Evolutionary conservation across 2,329 filamentous ascomycete species (phyloP).

Genomic region (Ilyonectria robusta): DNA sequence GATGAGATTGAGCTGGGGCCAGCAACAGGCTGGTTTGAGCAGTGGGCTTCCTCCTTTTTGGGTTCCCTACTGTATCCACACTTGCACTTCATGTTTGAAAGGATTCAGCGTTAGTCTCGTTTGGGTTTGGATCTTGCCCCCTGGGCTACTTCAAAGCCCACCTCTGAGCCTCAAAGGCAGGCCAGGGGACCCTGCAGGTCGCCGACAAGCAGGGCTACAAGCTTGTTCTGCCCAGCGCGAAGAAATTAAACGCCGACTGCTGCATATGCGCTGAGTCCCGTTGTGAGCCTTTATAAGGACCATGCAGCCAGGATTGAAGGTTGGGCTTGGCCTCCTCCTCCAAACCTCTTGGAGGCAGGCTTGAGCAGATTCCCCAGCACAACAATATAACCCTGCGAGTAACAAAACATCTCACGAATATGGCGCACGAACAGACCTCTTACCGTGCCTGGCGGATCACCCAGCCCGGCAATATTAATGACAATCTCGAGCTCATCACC

Average conservation of each 20-base stretch:
- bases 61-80: too few species aligned
- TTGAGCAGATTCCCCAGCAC: background rate
- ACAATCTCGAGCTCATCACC: background rate
- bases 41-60: too few species aligned
- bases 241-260: background rate
- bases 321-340: background rate
- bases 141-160: background rate
- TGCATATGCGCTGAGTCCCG: background rate
- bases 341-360: background rate
- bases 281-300: background rate
- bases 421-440: background rate
- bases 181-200: background rate
- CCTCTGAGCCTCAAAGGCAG: background rate
- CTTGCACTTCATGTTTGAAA: too few species aligned
- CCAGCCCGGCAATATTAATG: background rate
- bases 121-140: background rate
- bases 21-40: too few species aligned
- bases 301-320: background rate
- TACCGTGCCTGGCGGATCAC: background rate
- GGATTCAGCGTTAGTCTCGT: background rate
- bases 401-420: background rate
- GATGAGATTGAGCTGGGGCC: too few species aligned
- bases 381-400: background rate
- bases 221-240: background rate
- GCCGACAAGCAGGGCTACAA: background rate